phyloP scores from a whole-genome alignment of 176 grass and related monocot species.

The Urochloa ruziziensis region DNA sequence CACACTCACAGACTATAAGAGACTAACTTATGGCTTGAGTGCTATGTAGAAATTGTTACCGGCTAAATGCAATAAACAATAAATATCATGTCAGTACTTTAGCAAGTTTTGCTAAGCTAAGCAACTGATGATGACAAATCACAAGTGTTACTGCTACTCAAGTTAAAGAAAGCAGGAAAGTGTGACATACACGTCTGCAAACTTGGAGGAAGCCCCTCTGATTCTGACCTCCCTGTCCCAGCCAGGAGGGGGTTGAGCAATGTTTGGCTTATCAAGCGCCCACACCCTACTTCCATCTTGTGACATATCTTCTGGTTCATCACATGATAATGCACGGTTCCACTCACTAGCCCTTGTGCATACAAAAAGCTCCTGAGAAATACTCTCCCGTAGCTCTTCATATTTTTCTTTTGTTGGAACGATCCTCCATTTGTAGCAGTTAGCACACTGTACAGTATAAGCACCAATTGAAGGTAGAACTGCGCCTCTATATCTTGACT shows the following conservation, averaged over 20 bases:
- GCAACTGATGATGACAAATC: background rate
- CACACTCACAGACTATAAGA: constrained; percentile 21
- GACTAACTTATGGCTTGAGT: background rate
- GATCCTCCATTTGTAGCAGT: constrained; percentile 82
- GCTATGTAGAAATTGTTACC: background rate
- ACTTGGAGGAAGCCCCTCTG: constrained; percentile 64
- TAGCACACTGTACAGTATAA: constrained; percentile 74
- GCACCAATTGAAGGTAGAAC: constrained; percentile 54
- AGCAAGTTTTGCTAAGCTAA: constrained; percentile 13
- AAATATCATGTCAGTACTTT: background rate
- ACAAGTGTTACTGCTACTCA: constrained; percentile 18
- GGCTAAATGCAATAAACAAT: background rate
- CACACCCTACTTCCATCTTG: constrained; percentile 68
- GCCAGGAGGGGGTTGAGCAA: constrained; percentile 64
- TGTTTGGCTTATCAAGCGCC: constrained; percentile 83
- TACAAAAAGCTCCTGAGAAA: constrained; percentile 54
- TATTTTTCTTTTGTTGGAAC: constrained; percentile 92
- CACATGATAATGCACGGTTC: constrained; percentile 59
- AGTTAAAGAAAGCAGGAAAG: constrained; percentile 17
- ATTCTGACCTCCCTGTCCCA: constrained; percentile 88
- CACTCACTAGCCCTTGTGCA: constrained; percentile 67
- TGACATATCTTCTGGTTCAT: constrained; percentile 71
- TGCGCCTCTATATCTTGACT: constrained; percentile 19
- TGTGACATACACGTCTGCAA: constrained; percentile 81
- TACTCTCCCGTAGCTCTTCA: constrained; percentile 70